Evolutionary conservation across 441 rosid species (phyloP).

Genomic region (Monsonia emarginata): DNA sequence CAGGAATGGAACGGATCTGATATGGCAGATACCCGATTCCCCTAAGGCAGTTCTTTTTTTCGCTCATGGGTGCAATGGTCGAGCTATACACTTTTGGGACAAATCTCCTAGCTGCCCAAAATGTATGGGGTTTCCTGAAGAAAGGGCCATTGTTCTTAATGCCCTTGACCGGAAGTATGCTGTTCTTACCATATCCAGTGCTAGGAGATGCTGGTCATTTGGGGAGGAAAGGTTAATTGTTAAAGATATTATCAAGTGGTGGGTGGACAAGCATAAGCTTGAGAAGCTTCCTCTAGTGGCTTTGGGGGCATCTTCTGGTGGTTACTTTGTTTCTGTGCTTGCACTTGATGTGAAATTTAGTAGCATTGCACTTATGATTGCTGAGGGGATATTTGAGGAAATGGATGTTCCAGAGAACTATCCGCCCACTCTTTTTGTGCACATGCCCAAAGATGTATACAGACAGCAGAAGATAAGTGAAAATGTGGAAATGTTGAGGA

Average conservation of each 20-base stretch:
- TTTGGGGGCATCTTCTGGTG: conserved; percentile 93
- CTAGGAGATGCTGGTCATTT: conserved; percentile 56
- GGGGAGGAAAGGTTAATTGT: conserved; percentile 48
- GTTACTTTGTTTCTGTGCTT: conserved; percentile 70
- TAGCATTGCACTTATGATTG: conserved; percentile 70
- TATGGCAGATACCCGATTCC: conserved; percentile 70
- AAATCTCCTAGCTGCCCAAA: conserved; percentile 46
- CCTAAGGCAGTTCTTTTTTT: conserved; percentile 76
- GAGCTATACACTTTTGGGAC: conserved; percentile 79
- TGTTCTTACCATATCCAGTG: conserved; percentile 60
- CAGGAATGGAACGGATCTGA: conserved; percentile 57
- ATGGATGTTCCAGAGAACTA: conserved; percentile 43
- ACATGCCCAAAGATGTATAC: conserved; percentile 67
- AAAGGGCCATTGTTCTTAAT: conserved; percentile 47
- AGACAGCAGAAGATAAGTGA: conserved; percentile 61
- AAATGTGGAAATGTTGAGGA: conserved; percentile 39
- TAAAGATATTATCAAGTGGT: conserved; percentile 39
- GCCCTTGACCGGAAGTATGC: conserved; percentile 53
- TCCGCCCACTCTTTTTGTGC: conserved; percentile 79
- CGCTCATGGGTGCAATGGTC: conserved; percentile 81
- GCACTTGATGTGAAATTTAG: conserved; percentile 48
- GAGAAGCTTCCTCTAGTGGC: conserved; percentile 69
- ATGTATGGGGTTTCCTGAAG: conserved; percentile 81
- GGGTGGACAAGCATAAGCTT: conserved; percentile 44
- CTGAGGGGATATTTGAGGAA: conserved; percentile 58